Evolutionary conservation across 192 early-diverging fungal species (phyloP), one percentile per base, ranked within the genome.

Genomic region (Gaertneriomyces semiglobifer): DNA sequence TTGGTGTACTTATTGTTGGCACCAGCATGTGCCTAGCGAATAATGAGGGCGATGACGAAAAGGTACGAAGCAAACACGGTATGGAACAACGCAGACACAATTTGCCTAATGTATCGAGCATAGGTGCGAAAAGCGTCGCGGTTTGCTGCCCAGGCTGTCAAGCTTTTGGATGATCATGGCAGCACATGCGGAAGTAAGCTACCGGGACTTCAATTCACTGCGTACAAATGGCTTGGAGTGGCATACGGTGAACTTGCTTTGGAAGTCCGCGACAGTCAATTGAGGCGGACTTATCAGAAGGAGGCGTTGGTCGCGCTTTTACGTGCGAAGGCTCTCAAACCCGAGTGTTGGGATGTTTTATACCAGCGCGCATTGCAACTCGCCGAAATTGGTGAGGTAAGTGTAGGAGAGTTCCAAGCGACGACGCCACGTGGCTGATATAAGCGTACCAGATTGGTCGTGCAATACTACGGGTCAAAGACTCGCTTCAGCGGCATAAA

Each of bases 321-420:
- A 54, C 42, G 65, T 62, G 71, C 74, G 4, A 43, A 46, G 14
- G 41, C 47, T 19, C 42, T 66, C 52, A 62, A 59, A 10, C 54
- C 55, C 16, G 60, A 46, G 46, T 25, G 53, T 5, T 72, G 75
- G 65, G 43, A 77, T 44, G 43, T 75, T 12, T 57, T 44, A 38
- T 84, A 79, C 54, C 82, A 84, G 50, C 52, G 77, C 4, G 82
- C 73, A 8, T 53, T 84, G 38, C 77, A 79, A 53, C 58, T 66
- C 4, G 77, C 75, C 6, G 82, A 84, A 55, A 58, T 72, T 57
- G 79, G 79, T 18, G 79, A 84, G 69, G 81, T 83, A 64, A n/a
- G 33, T 60, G 39, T 10, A 4, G 41, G n/a, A 11, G 20, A 42
- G 14, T 44, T 39, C 6, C 47, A 10, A 53, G 14, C 9, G 38